phyloP scores from a whole-genome alignment of 129 eudicot genomes.

The Artemisia tridentata region DNA sequence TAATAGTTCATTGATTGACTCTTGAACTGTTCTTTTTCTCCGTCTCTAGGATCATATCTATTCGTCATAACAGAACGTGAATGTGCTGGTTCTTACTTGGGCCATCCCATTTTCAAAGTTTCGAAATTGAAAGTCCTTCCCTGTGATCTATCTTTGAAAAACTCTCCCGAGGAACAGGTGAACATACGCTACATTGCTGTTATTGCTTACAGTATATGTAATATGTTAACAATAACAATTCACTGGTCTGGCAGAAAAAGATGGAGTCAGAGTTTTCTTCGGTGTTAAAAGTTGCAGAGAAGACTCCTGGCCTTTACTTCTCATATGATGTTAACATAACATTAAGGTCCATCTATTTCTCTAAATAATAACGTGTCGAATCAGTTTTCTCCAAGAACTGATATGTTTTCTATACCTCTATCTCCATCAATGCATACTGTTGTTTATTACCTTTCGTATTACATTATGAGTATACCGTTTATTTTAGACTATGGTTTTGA shows the following conservation, averaged over 20 bases:
- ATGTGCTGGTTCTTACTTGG: constrained; percentile 82
- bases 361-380: neutral
- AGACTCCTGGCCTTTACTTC: constrained; percentile 76
- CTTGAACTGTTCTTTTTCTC: constrained; percentile 4
- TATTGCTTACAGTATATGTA: neutral
- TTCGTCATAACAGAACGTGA: constrained; percentile 76
- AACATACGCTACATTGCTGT: neutral
- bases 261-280: constrained; percentile 79
- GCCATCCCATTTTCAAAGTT: constrained; percentile 83
- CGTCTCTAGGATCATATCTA: constrained; percentile 67
- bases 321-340: constrained; percentile 96
- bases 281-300: constrained; percentile 73
- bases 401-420: neutral
- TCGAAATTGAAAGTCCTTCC: constrained; percentile 78
- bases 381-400: neutral
- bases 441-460: constrained; percentile 19
- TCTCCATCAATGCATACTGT: neutral
- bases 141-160: constrained; percentile 74
- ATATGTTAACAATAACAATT: constrained; percentile 10
- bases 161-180: constrained; percentile 82
- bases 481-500: constrained; percentile 9
- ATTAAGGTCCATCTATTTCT: constrained; percentile 54
- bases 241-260: constrained; percentile 58
- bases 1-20: constrained; percentile 10
- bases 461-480: constrained; percentile 3